Evolutionary conservation across 768 basidiomycete genomes (phyloP).

Genomic region (Galerina marginata): DNA sequence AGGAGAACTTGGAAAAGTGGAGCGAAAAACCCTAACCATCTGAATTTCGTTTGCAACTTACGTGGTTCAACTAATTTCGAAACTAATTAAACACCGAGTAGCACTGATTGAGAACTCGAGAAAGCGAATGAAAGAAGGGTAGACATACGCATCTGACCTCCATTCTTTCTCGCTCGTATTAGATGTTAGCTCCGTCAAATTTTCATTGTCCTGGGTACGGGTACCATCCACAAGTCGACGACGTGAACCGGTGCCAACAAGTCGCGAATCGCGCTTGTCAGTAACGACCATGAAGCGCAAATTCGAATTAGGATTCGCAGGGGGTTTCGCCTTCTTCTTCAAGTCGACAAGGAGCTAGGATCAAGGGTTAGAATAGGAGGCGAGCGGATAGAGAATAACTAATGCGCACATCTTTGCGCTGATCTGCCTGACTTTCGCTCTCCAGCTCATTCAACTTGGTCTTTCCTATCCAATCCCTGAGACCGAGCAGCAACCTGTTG

Average conservation of each 20-base stretch:
- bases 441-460: constrained; percentile 42
- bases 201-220: no score
- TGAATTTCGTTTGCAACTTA: no score
- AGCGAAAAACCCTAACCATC: no score
- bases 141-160: no score
- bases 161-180: no score
- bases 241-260: constrained; percentile 37
- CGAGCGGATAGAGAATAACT: neutral
- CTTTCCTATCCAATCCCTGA: constrained; percentile 79
- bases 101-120: no score
- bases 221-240: no score
- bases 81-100: no score
- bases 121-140: no score
- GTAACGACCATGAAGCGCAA: constrained; percentile 84
- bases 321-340: constrained; percentile 49
- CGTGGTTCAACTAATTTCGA: no score
- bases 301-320: constrained; percentile 19
- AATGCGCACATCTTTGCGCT: constrained; percentile 44
- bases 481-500: constrained; percentile 85
- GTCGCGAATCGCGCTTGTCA: constrained; percentile 70
- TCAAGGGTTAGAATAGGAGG: neutral
- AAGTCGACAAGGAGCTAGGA: constrained; percentile 34
- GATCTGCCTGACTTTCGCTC: constrained; percentile 43
- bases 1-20: no score
- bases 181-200: no score